Evolutionary conservation across 176 grass and related monocot species (phyloP).

Genomic region (Paspalum notatum): DNA sequence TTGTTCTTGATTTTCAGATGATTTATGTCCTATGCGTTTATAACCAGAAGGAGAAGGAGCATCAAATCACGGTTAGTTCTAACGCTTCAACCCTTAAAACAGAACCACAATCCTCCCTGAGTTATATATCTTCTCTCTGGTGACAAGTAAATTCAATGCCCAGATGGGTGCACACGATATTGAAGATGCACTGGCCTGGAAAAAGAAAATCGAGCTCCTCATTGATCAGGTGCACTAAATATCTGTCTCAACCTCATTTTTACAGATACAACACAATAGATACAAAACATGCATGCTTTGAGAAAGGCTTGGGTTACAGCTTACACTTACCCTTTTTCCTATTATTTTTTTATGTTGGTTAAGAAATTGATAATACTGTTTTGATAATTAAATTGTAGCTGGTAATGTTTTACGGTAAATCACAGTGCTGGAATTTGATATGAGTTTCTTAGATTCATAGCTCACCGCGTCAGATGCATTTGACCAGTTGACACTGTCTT

Average conservation of each 20-base stretch:
- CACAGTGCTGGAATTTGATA: slow-evolving; percentile 21
- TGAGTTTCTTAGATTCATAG: slow-evolving; percentile 15
- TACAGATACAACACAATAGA: not conserved
- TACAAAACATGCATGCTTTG: not conserved
- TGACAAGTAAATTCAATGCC: slow-evolving; percentile 16
- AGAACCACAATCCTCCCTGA: not conserved
- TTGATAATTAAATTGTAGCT: not conserved
- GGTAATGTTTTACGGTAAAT: slow-evolving; percentile 15
- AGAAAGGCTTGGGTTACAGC: not conserved
- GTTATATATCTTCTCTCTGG: slow-evolving; percentile 11
- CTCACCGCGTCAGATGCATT: not conserved
- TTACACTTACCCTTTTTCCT: not conserved
- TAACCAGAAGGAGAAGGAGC: slow-evolving; percentile 90
- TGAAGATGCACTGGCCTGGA: slow-evolving; percentile 86
- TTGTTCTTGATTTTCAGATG: slow-evolving; percentile 63
- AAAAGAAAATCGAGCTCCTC: slow-evolving; percentile 83
- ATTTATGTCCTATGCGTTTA: slow-evolving; percentile 93
- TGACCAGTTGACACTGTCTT: not conserved
- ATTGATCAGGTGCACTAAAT: slow-evolving; percentile 82
- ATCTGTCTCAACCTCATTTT: not conserved
- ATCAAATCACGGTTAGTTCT: slow-evolving; percentile 78
- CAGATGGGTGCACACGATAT: slow-evolving; percentile 93
- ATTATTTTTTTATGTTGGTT: not conserved
- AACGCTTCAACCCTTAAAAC: slow-evolving; percentile 17
- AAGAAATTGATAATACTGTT: not conserved